These are phyloP conservation scores for Salix purpurea DNA, from an alignment of 345 rosid species.

Conservation along the genomic window DNA sequence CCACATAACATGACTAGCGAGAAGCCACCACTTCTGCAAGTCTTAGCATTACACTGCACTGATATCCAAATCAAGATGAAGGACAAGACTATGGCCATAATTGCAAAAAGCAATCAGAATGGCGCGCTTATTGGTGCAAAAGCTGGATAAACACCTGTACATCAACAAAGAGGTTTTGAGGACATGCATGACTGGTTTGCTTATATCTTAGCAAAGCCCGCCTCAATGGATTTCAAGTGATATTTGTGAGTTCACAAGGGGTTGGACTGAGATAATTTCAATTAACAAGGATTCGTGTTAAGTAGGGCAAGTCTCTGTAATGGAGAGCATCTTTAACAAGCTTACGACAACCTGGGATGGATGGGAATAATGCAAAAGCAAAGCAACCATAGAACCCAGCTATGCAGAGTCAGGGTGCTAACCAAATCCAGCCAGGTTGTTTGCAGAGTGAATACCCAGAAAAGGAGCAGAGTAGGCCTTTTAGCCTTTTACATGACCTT, in stretches of 20 bases:
- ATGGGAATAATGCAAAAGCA: neutral
- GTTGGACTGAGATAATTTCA: neutral
- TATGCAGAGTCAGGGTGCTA: neutral
- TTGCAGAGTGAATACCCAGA: neutral
- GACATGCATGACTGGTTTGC: neutral
- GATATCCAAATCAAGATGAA: neutral
- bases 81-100: neutral
- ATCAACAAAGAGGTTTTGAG: neutral
- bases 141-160: neutral
- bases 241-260: neutral
- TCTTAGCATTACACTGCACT: neutral
- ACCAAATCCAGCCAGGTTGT: neutral
- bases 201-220: neutral
- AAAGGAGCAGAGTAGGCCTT: neutral
- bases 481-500: neutral
- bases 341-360: neutral
- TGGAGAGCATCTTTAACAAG: neutral
- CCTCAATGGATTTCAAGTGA: neutral
- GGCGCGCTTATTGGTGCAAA: neutral
- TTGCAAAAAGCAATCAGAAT: neutral
- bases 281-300: neutral
- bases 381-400: neutral
- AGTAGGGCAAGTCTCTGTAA: neutral
- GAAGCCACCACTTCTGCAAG: neutral
- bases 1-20: neutral